phyloP scores from a whole-genome alignment of 106 monocot genomes.

The Dendrobium nobile region DNA sequence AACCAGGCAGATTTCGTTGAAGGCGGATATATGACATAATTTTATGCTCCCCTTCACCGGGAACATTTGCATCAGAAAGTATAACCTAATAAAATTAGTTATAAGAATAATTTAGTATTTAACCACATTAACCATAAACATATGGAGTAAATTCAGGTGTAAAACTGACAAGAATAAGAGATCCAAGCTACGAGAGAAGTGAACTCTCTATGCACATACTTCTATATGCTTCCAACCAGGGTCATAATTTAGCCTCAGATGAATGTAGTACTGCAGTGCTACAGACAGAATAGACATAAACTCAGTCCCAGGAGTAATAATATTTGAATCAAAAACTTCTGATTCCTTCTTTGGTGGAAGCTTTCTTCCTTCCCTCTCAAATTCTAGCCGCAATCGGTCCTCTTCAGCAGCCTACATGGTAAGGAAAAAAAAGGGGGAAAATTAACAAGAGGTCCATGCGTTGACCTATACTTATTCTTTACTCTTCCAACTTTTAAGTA shows the following conservation, averaged over 20 bases:
- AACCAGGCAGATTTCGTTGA: conserved; percentile 85
- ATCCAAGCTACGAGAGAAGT: conserved; percentile 3
- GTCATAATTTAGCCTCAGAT: conserved; percentile 80
- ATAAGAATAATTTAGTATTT: conserved; percentile 14
- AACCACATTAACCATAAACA: neutral
- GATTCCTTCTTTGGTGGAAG: conserved; percentile 93
- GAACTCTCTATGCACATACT: conserved; percentile 27
- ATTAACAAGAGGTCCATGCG: neutral
- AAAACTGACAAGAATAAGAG: neutral
- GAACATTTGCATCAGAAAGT: conserved; percentile 99
- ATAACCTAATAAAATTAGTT: conserved; percentile 69
- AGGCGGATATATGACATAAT: conserved; percentile 95
- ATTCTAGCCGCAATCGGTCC: conserved; percentile 70
- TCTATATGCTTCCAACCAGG: conserved; percentile 91
- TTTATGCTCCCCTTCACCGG: conserved; percentile 99
- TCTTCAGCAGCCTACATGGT: conserved; percentile 80
- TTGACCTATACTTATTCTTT: neutral
- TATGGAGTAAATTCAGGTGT: neutral
- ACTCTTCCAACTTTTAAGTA: neutral
- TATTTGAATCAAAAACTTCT: conserved; percentile 87
- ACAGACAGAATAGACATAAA: conserved; percentile 87
- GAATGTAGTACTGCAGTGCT: conserved; percentile 88
- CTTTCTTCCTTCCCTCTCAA: conserved; percentile 92
- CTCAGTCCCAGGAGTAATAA: conserved; percentile 97
- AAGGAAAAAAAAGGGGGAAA: neutral